phyloP scores from a whole-genome alignment of 2,329 filamentous ascomycete genomes.

The Apiospora marii region DNA sequence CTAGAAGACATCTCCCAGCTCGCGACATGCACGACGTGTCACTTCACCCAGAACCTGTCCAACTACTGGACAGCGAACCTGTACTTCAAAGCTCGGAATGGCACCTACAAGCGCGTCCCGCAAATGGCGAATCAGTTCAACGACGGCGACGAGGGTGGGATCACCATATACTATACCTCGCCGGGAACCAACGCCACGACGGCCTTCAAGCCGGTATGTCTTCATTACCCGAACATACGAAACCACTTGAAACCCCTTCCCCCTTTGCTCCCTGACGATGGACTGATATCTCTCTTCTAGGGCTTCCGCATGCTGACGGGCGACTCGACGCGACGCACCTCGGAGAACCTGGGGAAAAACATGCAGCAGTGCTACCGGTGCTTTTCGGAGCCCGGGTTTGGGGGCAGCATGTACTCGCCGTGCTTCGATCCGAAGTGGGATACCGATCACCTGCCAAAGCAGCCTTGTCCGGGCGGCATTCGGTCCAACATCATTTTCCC shows the following conservation, averaged over 20 bases:
- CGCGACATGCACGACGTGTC: conserved; percentile 42
- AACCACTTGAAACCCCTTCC: too few species aligned
- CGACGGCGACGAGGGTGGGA: conserved; percentile 37
- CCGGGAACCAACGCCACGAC: conserved; percentile 39
- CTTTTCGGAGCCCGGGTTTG: conserved; percentile 40
- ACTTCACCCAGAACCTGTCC: conserved; percentile 43
- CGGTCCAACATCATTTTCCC: neutral
- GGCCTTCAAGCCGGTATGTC: conserved; percentile 41
- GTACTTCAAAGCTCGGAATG: conserved; percentile 40
- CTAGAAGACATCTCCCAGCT: conserved; percentile 33
- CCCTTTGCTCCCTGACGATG: neutral
- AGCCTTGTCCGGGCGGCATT: conserved; percentile 9
- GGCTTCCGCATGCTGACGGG: conserved; percentile 44
- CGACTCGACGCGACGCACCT: conserved; percentile 38
- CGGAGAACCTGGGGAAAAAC: conserved; percentile 36
- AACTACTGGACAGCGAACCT: conserved; percentile 45
- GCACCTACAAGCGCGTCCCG: conserved; percentile 35
- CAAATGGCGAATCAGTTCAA: conserved; percentile 38
- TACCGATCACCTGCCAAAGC: conserved; percentile 40
- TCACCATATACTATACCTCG: conserved; percentile 44
- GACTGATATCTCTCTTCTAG: conserved; percentile 25
- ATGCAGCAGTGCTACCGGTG: conserved; percentile 41
- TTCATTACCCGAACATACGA: neutral
- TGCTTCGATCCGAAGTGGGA: conserved; percentile 43
- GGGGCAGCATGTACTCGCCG: conserved; percentile 31